Percentiles rank a stretch among this genome's conserved stretches.
Conservation (phyloP, 495 filamentous ascomycete species). For the Penicillium coprophilum region DNA sequence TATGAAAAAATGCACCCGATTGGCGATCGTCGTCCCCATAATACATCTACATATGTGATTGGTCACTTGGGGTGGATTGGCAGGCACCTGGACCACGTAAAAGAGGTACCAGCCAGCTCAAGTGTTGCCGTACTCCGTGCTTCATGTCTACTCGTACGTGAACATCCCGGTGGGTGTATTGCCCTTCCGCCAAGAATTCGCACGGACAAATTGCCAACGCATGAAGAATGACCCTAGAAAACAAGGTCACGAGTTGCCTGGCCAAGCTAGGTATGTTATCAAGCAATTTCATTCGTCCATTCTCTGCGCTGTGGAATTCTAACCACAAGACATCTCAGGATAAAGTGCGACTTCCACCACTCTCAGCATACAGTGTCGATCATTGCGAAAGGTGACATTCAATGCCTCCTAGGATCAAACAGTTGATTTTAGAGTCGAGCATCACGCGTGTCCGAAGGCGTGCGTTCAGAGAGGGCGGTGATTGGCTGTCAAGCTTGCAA, state of each 20-base stretch:
- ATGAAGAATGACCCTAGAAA: constrained; percentile 5
- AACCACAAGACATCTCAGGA: neutral
- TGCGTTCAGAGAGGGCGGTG: neutral
- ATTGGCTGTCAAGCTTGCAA: constrained; percentile 5
- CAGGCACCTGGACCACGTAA: constrained; percentile 1
- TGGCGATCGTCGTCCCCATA: constrained; percentile 1
- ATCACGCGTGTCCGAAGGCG: neutral
- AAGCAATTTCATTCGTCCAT: constrained; percentile 2
- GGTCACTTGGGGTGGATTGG: neutral
- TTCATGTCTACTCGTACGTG: neutral
- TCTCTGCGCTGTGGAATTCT: constrained; percentile 6
- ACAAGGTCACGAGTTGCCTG: neutral
- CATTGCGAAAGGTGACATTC: neutral
- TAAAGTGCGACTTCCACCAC: neutral
- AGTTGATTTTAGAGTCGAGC: neutral
- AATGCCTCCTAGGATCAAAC: neutral
- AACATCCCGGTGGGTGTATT: neutral
- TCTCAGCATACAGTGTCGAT: neutral
- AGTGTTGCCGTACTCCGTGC: neutral
- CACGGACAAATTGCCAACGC: neutral
- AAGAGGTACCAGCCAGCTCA: neutral
- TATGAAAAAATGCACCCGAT: constrained; percentile 5
- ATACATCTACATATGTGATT: neutral
- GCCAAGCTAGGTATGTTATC: constrained; percentile 4
- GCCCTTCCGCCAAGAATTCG: constrained; percentile 4